Conservation (phyloP, 805 yeast genomes). For the Suhomyces canberraensis region DNA sequence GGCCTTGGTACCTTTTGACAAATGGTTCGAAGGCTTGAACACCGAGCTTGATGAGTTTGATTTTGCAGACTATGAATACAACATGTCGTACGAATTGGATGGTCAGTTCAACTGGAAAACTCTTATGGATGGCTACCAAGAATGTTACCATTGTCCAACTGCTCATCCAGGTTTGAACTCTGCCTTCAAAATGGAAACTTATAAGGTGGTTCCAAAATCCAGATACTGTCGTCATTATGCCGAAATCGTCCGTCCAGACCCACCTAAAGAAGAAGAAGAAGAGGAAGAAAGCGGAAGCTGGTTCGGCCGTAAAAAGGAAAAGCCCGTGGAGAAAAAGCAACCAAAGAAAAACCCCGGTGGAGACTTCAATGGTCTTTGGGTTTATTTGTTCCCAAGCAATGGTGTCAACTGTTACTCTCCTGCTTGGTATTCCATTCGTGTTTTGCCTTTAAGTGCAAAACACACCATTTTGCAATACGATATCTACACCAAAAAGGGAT, state of each 20-base stretch:
- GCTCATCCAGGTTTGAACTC: slow-evolving; percentile 59
- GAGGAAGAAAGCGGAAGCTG: slow-evolving; percentile 36
- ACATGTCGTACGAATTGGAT: slow-evolving; percentile 61
- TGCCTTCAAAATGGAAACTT: slow-evolving; percentile 63
- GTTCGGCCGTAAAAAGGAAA: slow-evolving; percentile 47
- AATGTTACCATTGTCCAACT: slow-evolving; percentile 66
- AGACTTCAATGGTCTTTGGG: slow-evolving; percentile 60
- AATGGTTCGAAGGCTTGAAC: slow-evolving; percentile 50
- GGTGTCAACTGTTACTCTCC: slow-evolving; percentile 66
- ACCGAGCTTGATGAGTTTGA: slow-evolving; percentile 56
- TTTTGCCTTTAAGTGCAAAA: slow-evolving; percentile 50
- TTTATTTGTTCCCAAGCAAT: slow-evolving; percentile 57
- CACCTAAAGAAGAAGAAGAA: slow-evolving; percentile 26
- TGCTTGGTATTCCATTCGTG: slow-evolving; percentile 63
- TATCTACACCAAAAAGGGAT: slow-evolving; percentile 58
- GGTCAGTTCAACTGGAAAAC: slow-evolving; percentile 68
- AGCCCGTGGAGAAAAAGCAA: slow-evolving; percentile 4
- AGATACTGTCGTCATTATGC: slow-evolving; percentile 64
- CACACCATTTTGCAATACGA: slow-evolving; percentile 60
- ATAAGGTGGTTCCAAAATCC: slow-evolving; percentile 57
- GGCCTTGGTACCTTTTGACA: slow-evolving; percentile 46
- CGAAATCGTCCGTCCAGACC: slow-evolving; percentile 42
- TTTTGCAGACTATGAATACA: slow-evolving; percentile 58
- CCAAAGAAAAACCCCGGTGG: slow-evolving; percentile 54
- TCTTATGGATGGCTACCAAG: slow-evolving; percentile 65